phyloP scores from a whole-genome alignment of 2,329 filamentous ascomycete genomes.

The Sporothrix luriei region DNA sequence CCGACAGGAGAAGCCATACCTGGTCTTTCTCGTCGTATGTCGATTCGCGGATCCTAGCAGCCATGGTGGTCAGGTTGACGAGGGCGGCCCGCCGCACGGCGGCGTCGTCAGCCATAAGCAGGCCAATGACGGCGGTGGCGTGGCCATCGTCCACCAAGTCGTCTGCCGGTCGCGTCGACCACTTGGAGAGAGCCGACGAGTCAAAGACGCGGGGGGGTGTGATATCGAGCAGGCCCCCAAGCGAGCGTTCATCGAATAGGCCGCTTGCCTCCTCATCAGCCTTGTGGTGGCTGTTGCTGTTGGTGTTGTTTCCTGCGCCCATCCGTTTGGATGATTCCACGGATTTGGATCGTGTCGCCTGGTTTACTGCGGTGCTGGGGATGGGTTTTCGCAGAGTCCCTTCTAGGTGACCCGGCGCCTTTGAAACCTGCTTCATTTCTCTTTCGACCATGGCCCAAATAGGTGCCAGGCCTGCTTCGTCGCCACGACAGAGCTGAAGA shows the following conservation, averaged over 20 bases:
- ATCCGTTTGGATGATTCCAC: neutral
- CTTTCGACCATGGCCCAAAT: constrained; percentile 49
- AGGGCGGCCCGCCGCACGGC: constrained; percentile 80
- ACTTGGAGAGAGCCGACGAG: constrained; percentile 59
- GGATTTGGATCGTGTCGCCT: neutral
- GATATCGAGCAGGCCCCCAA: constrained; percentile 57
- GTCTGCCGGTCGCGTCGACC: constrained; percentile 75
- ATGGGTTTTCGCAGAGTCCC: constrained; percentile 24
- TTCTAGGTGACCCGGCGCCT: constrained; percentile 34
- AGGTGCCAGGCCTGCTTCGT: constrained; percentile 48
- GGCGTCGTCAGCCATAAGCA: constrained; percentile 72
- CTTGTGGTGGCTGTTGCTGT: neutral
- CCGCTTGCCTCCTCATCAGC: neutral
- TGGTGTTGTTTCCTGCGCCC: neutral
- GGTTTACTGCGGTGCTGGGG: neutral
- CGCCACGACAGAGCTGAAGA: constrained; percentile 52
- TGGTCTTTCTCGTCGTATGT: constrained; percentile 75
- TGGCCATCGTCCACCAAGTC: constrained; percentile 79
- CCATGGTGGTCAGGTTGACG: constrained; percentile 67
- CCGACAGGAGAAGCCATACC: constrained; percentile 76
- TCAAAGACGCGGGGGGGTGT: constrained; percentile 54
- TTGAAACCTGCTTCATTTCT: constrained; percentile 45
- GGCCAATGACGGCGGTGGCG: constrained; percentile 68
- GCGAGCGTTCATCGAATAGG: constrained; percentile 47
- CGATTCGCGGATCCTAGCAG: constrained; percentile 65